Conservation (phyloP, 1,284 basidiomycete genomes). For the Naganishia cerealis region DNA sequence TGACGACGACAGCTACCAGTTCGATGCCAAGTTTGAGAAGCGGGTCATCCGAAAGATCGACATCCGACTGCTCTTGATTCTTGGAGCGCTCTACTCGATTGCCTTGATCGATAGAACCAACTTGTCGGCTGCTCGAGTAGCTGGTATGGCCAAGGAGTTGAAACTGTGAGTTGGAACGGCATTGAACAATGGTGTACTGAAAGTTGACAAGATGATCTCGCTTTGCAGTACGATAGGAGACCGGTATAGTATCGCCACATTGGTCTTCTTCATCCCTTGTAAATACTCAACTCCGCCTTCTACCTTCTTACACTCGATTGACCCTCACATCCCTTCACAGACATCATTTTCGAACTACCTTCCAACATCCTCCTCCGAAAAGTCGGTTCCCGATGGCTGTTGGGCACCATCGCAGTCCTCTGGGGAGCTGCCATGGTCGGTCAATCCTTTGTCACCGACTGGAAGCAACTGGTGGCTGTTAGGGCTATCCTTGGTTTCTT, state of each 20-base stretch:
- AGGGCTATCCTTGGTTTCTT: constrained; percentile 54
- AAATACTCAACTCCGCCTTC: not conserved
- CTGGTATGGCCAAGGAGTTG: constrained; percentile 30
- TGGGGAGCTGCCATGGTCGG: constrained; percentile 55
- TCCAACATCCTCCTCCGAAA: constrained; percentile 48
- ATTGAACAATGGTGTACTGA: not conserved
- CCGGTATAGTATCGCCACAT: constrained; percentile 48
- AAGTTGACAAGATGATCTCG: not conserved
- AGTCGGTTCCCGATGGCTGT: constrained; percentile 50
- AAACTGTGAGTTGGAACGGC: constrained; percentile 7
- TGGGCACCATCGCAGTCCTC: constrained; percentile 44
- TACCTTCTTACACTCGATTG: not conserved
- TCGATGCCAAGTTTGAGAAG: constrained; percentile 28
- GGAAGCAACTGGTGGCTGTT: constrained; percentile 50
- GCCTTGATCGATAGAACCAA: constrained; percentile 34
- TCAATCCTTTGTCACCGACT: constrained; percentile 48
- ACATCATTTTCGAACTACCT: constrained; percentile 52
- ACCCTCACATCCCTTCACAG: constrained; percentile 10
- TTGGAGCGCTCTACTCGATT: constrained; percentile 34
- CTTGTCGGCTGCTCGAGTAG: constrained; percentile 29
- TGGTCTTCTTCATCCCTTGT: constrained; percentile 52
- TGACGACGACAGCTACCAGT: not conserved
- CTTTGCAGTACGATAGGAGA: constrained; percentile 42
- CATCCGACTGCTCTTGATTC: constrained; percentile 30
- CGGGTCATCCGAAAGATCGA: constrained; percentile 33